These are phyloP conservation scores for Tricholoma hemisulphureum DNA, from an alignment of 768 basidiomycete species.

Conservation along the genomic window DNA sequence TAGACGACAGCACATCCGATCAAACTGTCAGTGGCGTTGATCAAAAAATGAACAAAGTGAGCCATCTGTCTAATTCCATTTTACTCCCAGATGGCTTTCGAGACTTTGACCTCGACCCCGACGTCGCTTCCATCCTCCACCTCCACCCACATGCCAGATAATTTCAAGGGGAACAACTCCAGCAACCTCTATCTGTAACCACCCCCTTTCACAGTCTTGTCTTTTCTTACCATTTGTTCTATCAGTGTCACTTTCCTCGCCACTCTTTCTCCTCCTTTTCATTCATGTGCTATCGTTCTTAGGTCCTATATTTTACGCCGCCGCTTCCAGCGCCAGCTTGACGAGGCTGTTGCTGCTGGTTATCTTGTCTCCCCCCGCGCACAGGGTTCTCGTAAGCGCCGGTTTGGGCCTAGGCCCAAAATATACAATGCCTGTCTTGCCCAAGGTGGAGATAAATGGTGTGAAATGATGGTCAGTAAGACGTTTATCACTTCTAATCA, in stretches of 20 bases:
- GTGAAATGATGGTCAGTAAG: constrained; percentile 45
- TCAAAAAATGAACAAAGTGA: too few species aligned
- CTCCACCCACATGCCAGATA: constrained; percentile 9
- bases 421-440: constrained; percentile 47
- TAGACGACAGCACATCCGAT: too few species aligned
- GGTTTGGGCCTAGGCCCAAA: constrained; percentile 49
- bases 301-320: constrained; percentile 62
- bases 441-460: constrained; percentile 40
- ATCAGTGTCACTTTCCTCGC: constrained; percentile 69
- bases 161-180: constrained; percentile 13
- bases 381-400: constrained; percentile 38
- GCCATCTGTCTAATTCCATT: not conserved
- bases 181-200: constrained; percentile 49
- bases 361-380: constrained; percentile 41
- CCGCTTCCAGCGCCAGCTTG: constrained; percentile 51
- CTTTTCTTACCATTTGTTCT: constrained; percentile 7
- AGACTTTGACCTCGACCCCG: constrained; percentile 6
- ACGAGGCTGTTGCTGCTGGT: constrained; percentile 54
- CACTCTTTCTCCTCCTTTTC: constrained; percentile 63
- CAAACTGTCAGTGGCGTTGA: not conserved
- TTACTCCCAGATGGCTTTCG: not conserved
- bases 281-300: constrained; percentile 64
- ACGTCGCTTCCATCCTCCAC: constrained; percentile 14
- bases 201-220: constrained; percentile 4
- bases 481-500: constrained; percentile 7